Evolutionary conservation across 345 rosid genomes (phyloP).

Genomic region (Anastatica hierochuntica): DNA sequence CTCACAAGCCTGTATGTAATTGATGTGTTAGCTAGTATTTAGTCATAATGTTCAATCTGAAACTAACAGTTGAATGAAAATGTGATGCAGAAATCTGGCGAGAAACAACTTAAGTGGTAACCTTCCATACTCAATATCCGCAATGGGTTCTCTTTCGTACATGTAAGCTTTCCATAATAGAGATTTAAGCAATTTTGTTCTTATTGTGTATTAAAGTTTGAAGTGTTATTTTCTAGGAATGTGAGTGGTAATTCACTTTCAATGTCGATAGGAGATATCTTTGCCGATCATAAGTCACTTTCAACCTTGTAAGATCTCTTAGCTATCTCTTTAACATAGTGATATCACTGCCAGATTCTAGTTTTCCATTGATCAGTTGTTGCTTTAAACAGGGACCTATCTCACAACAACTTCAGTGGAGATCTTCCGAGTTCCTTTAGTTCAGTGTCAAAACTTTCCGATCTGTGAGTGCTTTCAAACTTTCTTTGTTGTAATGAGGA

Average conservation of each 20-base stretch:
- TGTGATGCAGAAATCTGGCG: conserved; percentile 91
- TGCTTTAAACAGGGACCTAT: conserved; percentile 58
- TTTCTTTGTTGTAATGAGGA: conserved; percentile 10
- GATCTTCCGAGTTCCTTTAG: conserved; percentile 79
- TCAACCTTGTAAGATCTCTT: conserved; percentile 54
- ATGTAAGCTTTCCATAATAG: conserved; percentile 48
- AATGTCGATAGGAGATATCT: conserved; percentile 57
- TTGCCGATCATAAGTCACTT: conserved; percentile 45
- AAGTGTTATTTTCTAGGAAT: conserved; percentile 28
- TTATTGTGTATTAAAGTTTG: background rate
- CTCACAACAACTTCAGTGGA: conserved; percentile 86
- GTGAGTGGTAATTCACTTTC: conserved; percentile 71
- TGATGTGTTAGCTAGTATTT: conserved; percentile 1
- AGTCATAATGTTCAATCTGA: background rate
- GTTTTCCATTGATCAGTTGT: background rate
- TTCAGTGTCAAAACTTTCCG: conserved; percentile 55
- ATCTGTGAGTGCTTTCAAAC: conserved; percentile 49
- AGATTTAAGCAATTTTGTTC: background rate
- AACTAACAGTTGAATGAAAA: conserved; percentile 4
- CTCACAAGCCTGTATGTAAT: conserved; percentile 94
- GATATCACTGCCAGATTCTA: background rate
- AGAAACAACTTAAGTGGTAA: conserved; percentile 73
- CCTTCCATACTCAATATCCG: conserved; percentile 85
- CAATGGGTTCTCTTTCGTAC: conserved; percentile 57
- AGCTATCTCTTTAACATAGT: background rate